Percentiles rank a stretch among this genome's conserved stretches.
These are phyloP conservation scores for Flaveria floridana DNA, from an alignment of 140 eudicot genomes.

Conservation along the genomic window DNA sequence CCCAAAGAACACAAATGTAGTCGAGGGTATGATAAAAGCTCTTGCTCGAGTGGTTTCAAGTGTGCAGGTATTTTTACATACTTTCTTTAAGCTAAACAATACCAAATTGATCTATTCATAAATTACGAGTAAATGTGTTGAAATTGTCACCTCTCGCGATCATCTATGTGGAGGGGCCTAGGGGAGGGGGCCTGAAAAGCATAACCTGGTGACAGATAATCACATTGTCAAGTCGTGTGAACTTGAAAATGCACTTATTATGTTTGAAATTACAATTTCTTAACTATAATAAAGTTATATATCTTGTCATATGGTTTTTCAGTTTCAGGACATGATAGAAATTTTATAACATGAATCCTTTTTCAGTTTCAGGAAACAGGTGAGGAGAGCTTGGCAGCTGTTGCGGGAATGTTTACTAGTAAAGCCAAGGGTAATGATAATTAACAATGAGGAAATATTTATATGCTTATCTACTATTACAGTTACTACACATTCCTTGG, in stretches of 20 bases:
- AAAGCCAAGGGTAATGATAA: constrained; percentile 78
- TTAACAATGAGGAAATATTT: background rate
- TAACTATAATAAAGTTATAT: constrained; percentile 11
- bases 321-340: background rate
- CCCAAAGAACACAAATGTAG: constrained; percentile 94
- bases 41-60: constrained; percentile 91
- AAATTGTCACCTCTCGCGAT: background rate
- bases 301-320: constrained; percentile 11
- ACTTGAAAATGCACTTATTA: background rate
- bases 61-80: constrained; percentile 56
- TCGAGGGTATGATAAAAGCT: constrained; percentile 95
- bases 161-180: constrained; percentile 12
- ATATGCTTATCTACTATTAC: constrained; percentile 6
- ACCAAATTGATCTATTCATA: background rate
- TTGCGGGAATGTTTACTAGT: constrained; percentile 99
- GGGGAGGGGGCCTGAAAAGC: constrained; percentile 9
- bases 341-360: constrained; percentile 9
- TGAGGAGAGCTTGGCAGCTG: constrained; percentile 98
- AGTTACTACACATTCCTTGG: constrained; percentile 10
- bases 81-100: background rate
- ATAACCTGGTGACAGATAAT: background rate
- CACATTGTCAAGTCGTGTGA: constrained; percentile 5
- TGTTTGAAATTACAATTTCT: background rate
- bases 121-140: background rate
- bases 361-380: constrained; percentile 81